Percentiles rank a stretch among this genome's conserved stretches.
Conservation (phyloP, 495 filamentous ascomycete genomes). For the Podospora comata region DNA sequence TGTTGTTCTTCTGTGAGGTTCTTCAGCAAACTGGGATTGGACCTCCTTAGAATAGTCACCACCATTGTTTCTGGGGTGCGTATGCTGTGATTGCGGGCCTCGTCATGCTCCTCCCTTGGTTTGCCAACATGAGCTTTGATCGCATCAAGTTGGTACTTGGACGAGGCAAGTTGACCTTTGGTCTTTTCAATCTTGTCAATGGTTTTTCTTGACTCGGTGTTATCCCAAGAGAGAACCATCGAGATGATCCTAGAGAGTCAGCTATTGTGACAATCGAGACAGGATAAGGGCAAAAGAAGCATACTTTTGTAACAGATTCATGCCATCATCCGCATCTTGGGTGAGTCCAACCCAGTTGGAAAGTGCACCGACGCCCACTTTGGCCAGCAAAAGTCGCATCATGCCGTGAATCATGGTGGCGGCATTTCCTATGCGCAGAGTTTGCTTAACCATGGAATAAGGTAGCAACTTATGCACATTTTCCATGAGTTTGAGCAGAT, state of each 20-base stretch:
- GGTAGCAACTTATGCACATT: constrained; percentile 59
- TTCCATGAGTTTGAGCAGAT: constrained; percentile 55
- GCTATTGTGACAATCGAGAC: too few species aligned
- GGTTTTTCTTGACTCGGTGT: constrained; percentile 52
- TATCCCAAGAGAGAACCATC: constrained; percentile 59
- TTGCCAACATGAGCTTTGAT: constrained; percentile 49
- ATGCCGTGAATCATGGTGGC: constrained; percentile 67
- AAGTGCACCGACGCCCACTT: constrained; percentile 57
- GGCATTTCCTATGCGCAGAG: constrained; percentile 62
- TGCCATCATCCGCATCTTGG: constrained; percentile 58
- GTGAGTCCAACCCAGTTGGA: constrained; percentile 66
- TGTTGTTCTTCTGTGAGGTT: constrained; percentile 51
- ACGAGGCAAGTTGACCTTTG: constrained; percentile 39
- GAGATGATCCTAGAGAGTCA: constrained; percentile 54
- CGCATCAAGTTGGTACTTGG: constrained; percentile 46
- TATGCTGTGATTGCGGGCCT: constrained; percentile 40
- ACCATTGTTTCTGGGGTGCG: constrained; percentile 46
- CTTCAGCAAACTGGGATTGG: constrained; percentile 25
- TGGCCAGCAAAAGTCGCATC: constrained; percentile 59
- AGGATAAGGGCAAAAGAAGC: neutral
- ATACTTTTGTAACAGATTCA: constrained; percentile 65
- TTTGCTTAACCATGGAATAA: constrained; percentile 58
- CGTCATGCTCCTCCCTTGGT: constrained; percentile 49
- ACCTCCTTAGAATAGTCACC: constrained; percentile 45
- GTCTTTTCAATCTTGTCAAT: constrained; percentile 52